Base-by-base conservation (phyloP, 345 rosid genomes). In the Melaleuca alternifolia region DNA sequence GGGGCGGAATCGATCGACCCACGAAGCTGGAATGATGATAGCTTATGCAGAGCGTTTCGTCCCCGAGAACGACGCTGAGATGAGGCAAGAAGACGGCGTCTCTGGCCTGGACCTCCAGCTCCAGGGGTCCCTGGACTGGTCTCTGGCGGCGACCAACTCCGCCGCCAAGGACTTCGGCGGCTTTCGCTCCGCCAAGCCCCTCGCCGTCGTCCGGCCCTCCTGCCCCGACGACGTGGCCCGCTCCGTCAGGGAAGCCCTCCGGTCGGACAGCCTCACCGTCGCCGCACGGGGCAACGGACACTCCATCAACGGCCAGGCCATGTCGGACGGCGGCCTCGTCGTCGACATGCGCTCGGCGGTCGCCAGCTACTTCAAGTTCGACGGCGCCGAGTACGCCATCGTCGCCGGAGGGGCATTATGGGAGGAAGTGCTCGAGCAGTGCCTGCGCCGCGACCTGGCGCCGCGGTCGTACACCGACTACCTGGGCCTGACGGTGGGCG, bases 261-360 rank as follows among this genome's bases (percentile, higher is more conserved):
- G 87, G 61, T 92, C 95, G 0, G 83, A 93, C 50, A 90, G 88
- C 90, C 93, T 97, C 65, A 95, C 99, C 30, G 99, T 97, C 51
- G 96, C 99, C 11, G 99, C 99, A 2, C 92, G 99, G 20, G 99
- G 99, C 18, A 97, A 97, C 89, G 99, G 99, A 62, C 99, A 97
- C 91, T 95, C 98, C 1, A 94, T 97, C 88, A 97, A 97, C 93
- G 99, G 99, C 41, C 99, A 97, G 89, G 97, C 99, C 50, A 96
- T 97, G 99, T 90, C 97, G 37, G 94, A 91, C 77, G 91, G 92
- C 15, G 99, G 99, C 1, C 93, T 97, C 26, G 95, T 97, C 37
- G 75, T 97, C 15, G 97, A 97, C 87, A 97, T 97, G 99, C 89
- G 97, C 11, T 89, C 95, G 41, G 89, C 91, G 48, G 95, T 88